phyloP scores from a whole-genome alignment of 208 protist genomes.

The Crithidia brevicula region DNA sequence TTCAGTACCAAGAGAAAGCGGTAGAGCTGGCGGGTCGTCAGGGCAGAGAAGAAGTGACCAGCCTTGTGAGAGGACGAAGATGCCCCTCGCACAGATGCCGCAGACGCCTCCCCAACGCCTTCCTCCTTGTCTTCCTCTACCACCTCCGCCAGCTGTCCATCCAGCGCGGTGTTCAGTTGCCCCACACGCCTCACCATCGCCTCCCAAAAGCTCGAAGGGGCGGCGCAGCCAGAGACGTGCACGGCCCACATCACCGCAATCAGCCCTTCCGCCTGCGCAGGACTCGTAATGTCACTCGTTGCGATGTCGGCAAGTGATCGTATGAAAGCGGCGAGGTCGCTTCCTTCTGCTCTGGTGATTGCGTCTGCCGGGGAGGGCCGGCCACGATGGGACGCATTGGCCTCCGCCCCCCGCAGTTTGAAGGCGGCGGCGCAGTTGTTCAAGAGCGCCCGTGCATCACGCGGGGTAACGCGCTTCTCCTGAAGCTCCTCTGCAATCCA shows the following conservation, averaged over 20 bases:
- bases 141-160: constrained; percentile 16
- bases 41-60: constrained; percentile 76
- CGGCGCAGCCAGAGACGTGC: constrained; percentile 44
- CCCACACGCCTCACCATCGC: constrained; percentile 47
- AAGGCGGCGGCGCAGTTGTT: constrained; percentile 40
- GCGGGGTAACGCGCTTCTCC: constrained; percentile 22
- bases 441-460: constrained; percentile 54
- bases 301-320: constrained; percentile 54
- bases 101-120: too few species aligned
- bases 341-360: background rate
- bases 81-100: too few species aligned
- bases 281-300: constrained; percentile 35
- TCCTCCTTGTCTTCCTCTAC: background rate
- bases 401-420: background rate
- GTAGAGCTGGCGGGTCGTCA: constrained; percentile 81
- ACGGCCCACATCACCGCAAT: constrained; percentile 78
- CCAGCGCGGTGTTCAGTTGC: constrained; percentile 49
- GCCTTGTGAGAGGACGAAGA: background rate
- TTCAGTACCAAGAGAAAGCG: constrained; percentile 66
- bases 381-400: background rate
- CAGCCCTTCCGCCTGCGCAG: constrained; percentile 44
- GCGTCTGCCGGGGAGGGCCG: background rate
- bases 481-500: constrained; percentile 55
- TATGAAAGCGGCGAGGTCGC: constrained; percentile 34
- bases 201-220: constrained; percentile 67